Evolutionary conservation across 768 basidiomycete genomes (phyloP), one percentile per base, ranked within the genome.

Genomic region (Agaricus sinodeliciosus): DNA sequence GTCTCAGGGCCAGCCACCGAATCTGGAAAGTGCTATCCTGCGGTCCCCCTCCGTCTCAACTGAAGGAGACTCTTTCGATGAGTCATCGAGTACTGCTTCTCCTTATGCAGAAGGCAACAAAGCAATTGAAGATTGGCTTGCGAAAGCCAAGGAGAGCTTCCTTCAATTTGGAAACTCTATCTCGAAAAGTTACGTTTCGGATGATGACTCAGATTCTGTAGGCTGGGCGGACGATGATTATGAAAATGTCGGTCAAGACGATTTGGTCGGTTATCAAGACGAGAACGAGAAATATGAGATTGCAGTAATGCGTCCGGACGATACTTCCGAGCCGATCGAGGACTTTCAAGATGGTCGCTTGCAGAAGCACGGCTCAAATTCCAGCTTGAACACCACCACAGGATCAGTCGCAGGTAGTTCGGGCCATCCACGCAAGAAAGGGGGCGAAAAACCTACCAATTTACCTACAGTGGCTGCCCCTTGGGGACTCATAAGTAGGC

Each of bases 91-190:
- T 19, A 36, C 36, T 35, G 57, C 19, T 7, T 31, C 58, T 8
- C 54, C 9, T 16, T 48, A 39, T 48, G 35, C 55, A 34, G 60
- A 65, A 22, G 67, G 61, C 41, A 69, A 71, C 22, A 78, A 83
- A 53, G 84, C 80, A 48, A 79, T 89, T 42, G 77, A 81, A 57
- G 81, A 86, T 55, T 91, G 89, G 89, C 82, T 91, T 51, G 73
- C 81, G 6, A 85, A 82, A 63, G 88, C 88, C 0, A 78, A 81
- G 47, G 78, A 82, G 54, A 83, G 79, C 35, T 72, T 78, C 75
- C 13, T 80, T 81, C 62, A 81, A 89, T 54, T 82, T 76, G 34
- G 76, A 81, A 55, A 82, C 78, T 27, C 74, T 28, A 72, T 79
- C 62, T 78, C 80, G 16, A 75, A 73, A 62, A 74, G 68, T 57